Base-by-base conservation (phyloP, 768 basidiomycete genomes). In the Suillus variegatus region DNA sequence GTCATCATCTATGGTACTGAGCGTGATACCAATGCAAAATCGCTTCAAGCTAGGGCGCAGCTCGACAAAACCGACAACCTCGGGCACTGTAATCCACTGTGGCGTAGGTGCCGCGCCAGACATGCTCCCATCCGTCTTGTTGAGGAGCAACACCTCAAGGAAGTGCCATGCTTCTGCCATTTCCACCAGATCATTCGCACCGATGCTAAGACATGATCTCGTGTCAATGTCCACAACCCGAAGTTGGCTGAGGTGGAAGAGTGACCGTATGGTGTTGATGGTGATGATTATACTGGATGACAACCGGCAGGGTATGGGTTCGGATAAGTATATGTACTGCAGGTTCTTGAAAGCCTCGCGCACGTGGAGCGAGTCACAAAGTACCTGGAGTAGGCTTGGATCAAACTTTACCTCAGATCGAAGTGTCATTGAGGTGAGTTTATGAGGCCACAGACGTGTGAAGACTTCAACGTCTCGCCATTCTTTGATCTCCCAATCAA, bases 151-250 rank as follows among this genome's bases (percentile, higher is more conserved):
- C 22, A 64, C 75, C 63, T 83, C 80, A 12, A 85, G 68, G 6
- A 77, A 72, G 1, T 82, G 82, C 81, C 84, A 85, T 9, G 76
- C 75, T 32, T 69, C 66, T 4, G 85, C 84, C 4, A 86, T 72
- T 18, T 77, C 71, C 44, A 82, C 81, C 25, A 86, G 65, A 16
- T 86, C 80, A 10, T 77, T 76, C 2, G 77, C 77, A 8, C 75
- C 73, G 49, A 87, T 68, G 25, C 51, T 67, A 56, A 76, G 67
- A 1, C 76, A 74, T 44, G 68, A 73, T 22, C 69, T 73, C 61
- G 75, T 74, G 7, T 74, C 67, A 8, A 76, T 47, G 36, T 69
- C 84, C 68, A 73, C 86, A 64, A 49, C 49, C 22, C 56, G 62
- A 4, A 82, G 66, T 12, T 73, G 64, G 40, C 74, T 57, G 60